Conservation (phyloP, 2,329 filamentous ascomycete genomes). For the Colletotrichum musae region DNA sequence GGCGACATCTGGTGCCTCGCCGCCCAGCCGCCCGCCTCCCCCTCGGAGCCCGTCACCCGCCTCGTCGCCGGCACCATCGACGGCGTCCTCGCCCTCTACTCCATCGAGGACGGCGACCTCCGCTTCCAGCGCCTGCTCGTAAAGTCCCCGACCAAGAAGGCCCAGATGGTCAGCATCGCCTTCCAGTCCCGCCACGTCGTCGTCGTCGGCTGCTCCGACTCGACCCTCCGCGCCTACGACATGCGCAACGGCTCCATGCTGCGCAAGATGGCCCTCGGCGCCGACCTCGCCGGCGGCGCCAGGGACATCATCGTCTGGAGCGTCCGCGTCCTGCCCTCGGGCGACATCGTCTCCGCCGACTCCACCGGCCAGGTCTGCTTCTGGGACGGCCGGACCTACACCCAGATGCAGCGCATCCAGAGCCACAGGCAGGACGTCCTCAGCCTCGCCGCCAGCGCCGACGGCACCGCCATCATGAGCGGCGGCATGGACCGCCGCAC, state of each 20-base stretch:
- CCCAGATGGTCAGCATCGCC: conserved; percentile 89
- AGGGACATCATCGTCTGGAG: conserved; percentile 95
- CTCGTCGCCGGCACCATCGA: conserved; percentile 92
- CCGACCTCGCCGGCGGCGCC: conserved; percentile 80
- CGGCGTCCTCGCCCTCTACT: conserved; percentile 88
- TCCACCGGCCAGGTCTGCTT: conserved; percentile 94
- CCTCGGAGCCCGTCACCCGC: conserved; percentile 61
- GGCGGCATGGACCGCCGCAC: conserved; percentile 94
- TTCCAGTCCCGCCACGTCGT: conserved; percentile 89
- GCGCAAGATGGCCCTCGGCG: conserved; percentile 88
- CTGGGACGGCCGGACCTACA: conserved; percentile 94
- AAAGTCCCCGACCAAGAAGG: conserved; percentile 84
- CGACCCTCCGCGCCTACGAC: conserved; percentile 93
- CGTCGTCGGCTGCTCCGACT: conserved; percentile 95
- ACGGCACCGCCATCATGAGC: conserved; percentile 87
- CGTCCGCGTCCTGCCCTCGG: conserved; percentile 87
- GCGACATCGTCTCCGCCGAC: conserved; percentile 94
- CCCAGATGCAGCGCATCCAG: conserved; percentile 86
- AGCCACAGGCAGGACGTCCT: conserved; percentile 92
- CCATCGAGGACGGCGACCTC: conserved; percentile 87
- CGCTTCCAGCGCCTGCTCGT: conserved; percentile 83
- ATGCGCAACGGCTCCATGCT: conserved; percentile 82
- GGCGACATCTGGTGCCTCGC: conserved; percentile 98
- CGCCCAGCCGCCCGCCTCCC: conserved; percentile 75
- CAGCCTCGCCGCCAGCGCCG: conserved; percentile 84